A percentile compares a stretch with the other conserved stretches of the same genome.
Conservation (phyloP, 805 yeast species). For the Wickerhamiella siamensis region DNA sequence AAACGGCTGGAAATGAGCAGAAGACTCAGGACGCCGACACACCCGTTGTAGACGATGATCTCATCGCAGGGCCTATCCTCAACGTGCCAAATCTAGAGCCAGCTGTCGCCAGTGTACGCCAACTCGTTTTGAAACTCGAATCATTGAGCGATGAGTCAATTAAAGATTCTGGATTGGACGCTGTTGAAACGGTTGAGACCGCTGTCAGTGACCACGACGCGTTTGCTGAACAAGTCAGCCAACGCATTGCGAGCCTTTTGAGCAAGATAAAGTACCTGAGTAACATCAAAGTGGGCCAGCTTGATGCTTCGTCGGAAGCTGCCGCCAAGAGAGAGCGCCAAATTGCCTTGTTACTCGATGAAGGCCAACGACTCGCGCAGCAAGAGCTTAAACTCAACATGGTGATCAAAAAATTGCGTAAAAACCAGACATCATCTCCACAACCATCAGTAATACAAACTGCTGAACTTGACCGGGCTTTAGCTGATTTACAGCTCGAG, state of each 20-base stretch:
- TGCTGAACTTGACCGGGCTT: slow-evolving; percentile 18
- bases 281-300: neutral
- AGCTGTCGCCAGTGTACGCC: neutral
- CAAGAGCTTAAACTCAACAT: slow-evolving; percentile 55
- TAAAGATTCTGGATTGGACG: slow-evolving; percentile 1
- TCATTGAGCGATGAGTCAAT: neutral
- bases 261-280: slow-evolving; percentile 12
- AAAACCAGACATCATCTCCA: slow-evolving; percentile 5
- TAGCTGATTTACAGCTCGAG: slow-evolving; percentile 18
- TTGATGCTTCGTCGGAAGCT: neutral
- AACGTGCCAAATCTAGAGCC: neutral
- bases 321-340: slow-evolving; percentile 32
- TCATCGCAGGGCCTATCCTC: neutral
- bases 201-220: neutral
- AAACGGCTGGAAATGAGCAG: slow-evolving; percentile 39
- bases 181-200: slow-evolving; percentile 10
- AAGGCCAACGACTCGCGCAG: slow-evolving; percentile 16
- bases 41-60: slow-evolving; percentile 7
- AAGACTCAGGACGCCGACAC: slow-evolving; percentile 26
- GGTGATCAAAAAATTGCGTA: slow-evolving; percentile 46
- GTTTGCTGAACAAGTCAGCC: slow-evolving; percentile 3
- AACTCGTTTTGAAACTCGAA: neutral
- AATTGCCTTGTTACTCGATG: slow-evolving; percentile 46
- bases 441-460: slow-evolving; percentile 11
- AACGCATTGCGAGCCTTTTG: slow-evolving; percentile 6